phyloP scores from a whole-genome alignment of 805 yeast genomes.

The Alloascoidea hylecoeti region DNA sequence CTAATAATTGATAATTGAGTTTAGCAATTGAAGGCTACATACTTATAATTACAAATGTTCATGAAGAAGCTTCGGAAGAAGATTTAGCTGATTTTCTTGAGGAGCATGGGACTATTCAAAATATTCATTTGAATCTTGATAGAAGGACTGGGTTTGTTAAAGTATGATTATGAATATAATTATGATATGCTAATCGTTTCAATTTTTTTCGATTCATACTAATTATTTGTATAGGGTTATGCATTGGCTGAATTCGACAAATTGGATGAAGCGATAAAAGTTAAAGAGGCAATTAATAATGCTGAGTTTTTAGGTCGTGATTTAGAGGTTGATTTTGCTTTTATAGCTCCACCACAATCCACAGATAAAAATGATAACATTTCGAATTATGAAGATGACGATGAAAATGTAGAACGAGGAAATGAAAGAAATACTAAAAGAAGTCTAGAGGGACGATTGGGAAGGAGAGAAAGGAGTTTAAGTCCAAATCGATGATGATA shows the following conservation, averaged over 20 bases:
- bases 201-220: slow-evolving; percentile 3
- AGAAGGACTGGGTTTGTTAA: slow-evolving; percentile 27
- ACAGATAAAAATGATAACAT: not conserved
- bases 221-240: slow-evolving; percentile 16
- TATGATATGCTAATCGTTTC: not conserved
- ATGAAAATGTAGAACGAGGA: slow-evolving; percentile 1
- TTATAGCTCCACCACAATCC: slow-evolving; percentile 16
- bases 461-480: too few relatives aligned
- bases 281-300: slow-evolving; percentile 17
- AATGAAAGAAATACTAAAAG: slow-evolving; percentile 1
- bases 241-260: slow-evolving; percentile 23
- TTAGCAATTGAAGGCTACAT: slow-evolving; percentile 31
- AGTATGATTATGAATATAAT: slow-evolving; percentile 8
- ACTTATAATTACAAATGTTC: slow-evolving; percentile 22
- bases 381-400: not conserved
- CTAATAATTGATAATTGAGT: too few relatives aligned
- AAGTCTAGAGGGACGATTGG: too few relatives aligned
- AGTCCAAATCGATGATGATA: too few relatives aligned
- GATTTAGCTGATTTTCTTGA: slow-evolving; percentile 24
- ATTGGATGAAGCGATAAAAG: slow-evolving; percentile 19
- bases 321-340: slow-evolving; percentile 23
- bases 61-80: slow-evolving; percentile 31
- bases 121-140: slow-evolving; percentile 26
- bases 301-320: slow-evolving; percentile 19
- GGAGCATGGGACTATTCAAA: slow-evolving; percentile 24